These are phyloP conservation scores for Trebouxiophyceae sp. DNA, from an alignment of 163 green algal genomes.

Conservation along the genomic window DNA sequence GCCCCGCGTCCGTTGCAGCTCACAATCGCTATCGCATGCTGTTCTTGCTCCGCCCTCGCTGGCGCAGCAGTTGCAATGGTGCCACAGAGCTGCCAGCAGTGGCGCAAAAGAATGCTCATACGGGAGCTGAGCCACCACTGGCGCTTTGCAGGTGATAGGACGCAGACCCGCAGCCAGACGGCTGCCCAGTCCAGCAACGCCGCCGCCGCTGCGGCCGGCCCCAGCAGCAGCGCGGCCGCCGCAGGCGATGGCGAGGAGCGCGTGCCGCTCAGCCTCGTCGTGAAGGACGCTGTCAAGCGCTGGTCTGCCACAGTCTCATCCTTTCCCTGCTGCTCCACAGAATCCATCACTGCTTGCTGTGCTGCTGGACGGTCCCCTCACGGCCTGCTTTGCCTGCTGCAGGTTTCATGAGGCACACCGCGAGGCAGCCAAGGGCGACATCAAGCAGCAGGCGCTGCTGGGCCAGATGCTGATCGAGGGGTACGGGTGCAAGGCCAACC, in stretches of 20 bases:
- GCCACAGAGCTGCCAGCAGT: too few species aligned
- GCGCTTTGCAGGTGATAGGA: neutral
- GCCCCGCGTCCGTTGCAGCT: too few species aligned
- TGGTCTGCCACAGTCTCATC: slow-evolving; percentile 32
- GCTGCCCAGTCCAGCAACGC: neutral
- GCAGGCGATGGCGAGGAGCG: neutral
- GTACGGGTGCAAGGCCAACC: slow-evolving; percentile 67
- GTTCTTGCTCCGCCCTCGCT: too few species aligned
- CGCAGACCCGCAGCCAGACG: neutral
- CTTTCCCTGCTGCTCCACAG: neutral
- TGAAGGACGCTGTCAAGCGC: slow-evolving; percentile 63
- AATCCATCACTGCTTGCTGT: neutral
- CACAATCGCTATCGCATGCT: too few species aligned
- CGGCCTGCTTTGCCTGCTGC: neutral
- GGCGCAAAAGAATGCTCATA: too few species aligned
- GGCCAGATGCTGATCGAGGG: slow-evolving; percentile 74
- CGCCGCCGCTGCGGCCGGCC: too few species aligned
- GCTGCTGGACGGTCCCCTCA: neutral
- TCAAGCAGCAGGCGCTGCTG: slow-evolving; percentile 74
- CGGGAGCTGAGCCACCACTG: too few species aligned
- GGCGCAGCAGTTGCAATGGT: too few species aligned
- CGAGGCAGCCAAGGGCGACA: slow-evolving; percentile 59
- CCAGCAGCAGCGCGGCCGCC: neutral
- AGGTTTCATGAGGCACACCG: slow-evolving; percentile 60
- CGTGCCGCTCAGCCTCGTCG: slow-evolving; percentile 49